phyloP scores from a whole-genome alignment of 2,329 filamentous ascomycete genomes.

The Fusarium abutilonis region DNA sequence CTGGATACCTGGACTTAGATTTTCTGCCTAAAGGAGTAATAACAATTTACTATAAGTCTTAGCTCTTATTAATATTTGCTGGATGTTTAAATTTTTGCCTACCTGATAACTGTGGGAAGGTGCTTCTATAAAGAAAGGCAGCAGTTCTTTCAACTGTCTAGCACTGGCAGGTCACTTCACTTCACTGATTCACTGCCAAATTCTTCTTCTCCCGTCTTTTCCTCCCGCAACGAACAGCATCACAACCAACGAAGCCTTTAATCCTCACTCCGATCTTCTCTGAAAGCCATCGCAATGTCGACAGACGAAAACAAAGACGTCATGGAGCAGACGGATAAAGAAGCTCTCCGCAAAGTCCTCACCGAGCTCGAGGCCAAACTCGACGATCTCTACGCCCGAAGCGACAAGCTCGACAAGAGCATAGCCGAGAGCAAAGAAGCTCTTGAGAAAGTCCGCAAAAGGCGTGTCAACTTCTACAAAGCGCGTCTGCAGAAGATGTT shows the following conservation, averaged over 20 bases:
- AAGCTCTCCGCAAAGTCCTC: not conserved
- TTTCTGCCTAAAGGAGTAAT: not conserved
- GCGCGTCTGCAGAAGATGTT: slow-evolving; percentile 2
- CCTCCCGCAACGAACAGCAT: not conserved
- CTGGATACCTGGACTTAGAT: slow-evolving; percentile 19
- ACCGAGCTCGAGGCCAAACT: slow-evolving; percentile 4
- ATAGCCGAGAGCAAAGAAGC: slow-evolving; percentile 1
- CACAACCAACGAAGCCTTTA: no score
- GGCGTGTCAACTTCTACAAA: slow-evolving; percentile 4
- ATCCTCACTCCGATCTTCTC: not conserved
- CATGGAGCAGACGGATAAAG: not conserved
- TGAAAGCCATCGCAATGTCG: not conserved
- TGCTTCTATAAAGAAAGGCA: not conserved
- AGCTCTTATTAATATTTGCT: not conserved
- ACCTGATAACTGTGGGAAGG: not conserved
- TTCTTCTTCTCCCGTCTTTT: not conserved
- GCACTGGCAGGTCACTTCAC: not conserved
- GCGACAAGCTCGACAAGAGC: not conserved
- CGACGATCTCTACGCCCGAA: slow-evolving; percentile 1
- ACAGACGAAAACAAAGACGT: not conserved
- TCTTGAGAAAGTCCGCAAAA: slow-evolving; percentile 5
- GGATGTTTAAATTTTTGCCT: not conserved
- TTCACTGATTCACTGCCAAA: not conserved
- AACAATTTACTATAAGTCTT: not conserved
- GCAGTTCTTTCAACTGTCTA: not conserved